Evolutionary conservation across 2,329 filamentous ascomycete genomes (phyloP), one percentile per base, ranked within the genome.

Genomic region (Drechslerella coelobrocha): DNA sequence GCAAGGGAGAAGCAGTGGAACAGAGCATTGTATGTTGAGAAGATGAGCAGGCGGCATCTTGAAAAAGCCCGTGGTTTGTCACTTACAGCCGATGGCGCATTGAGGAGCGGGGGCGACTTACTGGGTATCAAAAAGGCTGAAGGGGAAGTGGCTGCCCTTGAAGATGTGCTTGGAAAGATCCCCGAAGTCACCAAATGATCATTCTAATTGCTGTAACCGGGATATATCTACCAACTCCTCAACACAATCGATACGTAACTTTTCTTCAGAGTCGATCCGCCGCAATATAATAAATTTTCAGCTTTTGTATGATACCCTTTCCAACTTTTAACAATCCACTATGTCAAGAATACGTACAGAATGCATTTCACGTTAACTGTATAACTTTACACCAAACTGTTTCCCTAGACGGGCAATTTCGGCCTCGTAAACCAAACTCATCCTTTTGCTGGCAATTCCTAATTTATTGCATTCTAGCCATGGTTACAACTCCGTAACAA

Each of bases 11-110:
- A 86, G 81, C 84, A 87, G 39, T 84, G 87, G 57, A 87, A 94
- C 78, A 83, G 93, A 69, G 83, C 88, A 62, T 85, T 89, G 74
- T 97, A 97, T 78, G 87, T 97, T 52, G 92, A 97, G 79, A 84
- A 84, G 59, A 88, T 92, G 76, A 90, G 90, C 54, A 83, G 86
- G 74, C 84, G 89, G 68, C 90, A 95, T 77, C 81, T 97, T 41
- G 90, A 96, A 80, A 83, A 80, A 26, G 82, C 86, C 47, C 82
- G 86, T 48, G 89, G 89, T 0, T 80, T 92, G 62, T 88, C 91
- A 75, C 78, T 89, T 31, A 86, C 84, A 1, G 78, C 80, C 3
- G 80, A 84, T 68, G 87, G 87, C 9, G 86, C 86, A 75, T 83
- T 88, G 51, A 82, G 84, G 68, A 86, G 88, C 75, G 86, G 86